Evolutionary conservation across 192 early-diverging fungal species (phyloP).

Genomic region (Geranomyces variabilis): DNA sequence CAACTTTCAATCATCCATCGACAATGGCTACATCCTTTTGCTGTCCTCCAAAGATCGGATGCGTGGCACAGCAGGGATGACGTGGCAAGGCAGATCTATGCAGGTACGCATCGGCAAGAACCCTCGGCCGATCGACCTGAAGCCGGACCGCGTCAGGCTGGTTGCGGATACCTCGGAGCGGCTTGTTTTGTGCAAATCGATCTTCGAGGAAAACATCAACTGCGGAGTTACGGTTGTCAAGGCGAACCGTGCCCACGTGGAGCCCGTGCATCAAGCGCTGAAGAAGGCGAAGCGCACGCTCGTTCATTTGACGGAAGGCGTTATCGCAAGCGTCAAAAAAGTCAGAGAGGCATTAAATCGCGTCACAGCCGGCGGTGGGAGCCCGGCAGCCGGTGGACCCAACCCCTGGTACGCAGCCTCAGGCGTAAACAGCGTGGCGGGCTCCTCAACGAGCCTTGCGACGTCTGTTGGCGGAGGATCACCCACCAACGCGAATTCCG

Average conservation of each 20-base stretch:
- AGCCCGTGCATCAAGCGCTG: slow-evolving; percentile 59
- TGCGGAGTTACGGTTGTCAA: slow-evolving; percentile 52
- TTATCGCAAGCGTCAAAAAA: slow-evolving; percentile 57
- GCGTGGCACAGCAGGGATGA: slow-evolving; percentile 47
- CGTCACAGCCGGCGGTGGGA: slow-evolving; percentile 24
- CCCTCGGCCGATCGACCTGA: slow-evolving; percentile 53
- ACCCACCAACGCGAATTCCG: slow-evolving; percentile 15
- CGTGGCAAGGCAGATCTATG: slow-evolving; percentile 51
- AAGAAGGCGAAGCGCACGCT: slow-evolving; percentile 61
- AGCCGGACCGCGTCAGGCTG: slow-evolving; percentile 58
- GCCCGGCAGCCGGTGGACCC: slow-evolving; percentile 4
- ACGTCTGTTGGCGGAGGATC: slow-evolving; percentile 1
- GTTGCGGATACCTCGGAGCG: slow-evolving; percentile 51
- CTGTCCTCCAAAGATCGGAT: slow-evolving; percentile 62
- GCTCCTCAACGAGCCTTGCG: background rate
- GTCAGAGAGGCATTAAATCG: slow-evolving; percentile 49
- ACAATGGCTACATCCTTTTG: slow-evolving; percentile 61
- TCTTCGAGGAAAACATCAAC: slow-evolving; percentile 55
- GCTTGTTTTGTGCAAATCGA: slow-evolving; percentile 47
- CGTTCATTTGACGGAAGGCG: slow-evolving; percentile 56
- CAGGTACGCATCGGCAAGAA: slow-evolving; percentile 44
- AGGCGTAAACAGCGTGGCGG: background rate
- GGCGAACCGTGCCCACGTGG: slow-evolving; percentile 61
- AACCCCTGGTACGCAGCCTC: background rate
- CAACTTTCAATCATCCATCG: slow-evolving; percentile 20